Evolutionary conservation across 1,139 yeast genomes (phyloP).

Genomic region (Magnusiomyces clavatus): DNA sequence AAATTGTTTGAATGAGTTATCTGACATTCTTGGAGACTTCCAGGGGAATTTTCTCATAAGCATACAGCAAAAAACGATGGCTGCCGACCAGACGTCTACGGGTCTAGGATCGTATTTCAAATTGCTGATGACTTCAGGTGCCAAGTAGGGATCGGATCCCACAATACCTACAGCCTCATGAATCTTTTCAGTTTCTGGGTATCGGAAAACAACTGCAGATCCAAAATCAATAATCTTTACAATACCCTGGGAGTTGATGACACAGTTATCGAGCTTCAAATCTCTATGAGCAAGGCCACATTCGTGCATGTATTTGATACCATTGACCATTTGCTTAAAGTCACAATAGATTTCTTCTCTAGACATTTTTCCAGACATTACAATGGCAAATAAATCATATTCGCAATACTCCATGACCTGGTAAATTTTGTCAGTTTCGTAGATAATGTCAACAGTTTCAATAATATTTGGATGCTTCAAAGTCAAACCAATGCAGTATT

Average conservation of each 20-base stretch:
- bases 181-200: slow-evolving; percentile 75
- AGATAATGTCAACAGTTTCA: slow-evolving; percentile 84
- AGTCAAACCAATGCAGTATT: slow-evolving; percentile 90
- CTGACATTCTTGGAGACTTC: slow-evolving; percentile 88
- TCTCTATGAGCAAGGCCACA: slow-evolving; percentile 91
- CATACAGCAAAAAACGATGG: slow-evolving; percentile 92
- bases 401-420: slow-evolving; percentile 97
- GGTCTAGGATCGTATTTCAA: slow-evolving; percentile 86
- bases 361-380: slow-evolving; percentile 90
- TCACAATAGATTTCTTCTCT: slow-evolving; percentile 83
- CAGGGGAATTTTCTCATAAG: slow-evolving; percentile 90
- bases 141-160: slow-evolving; percentile 89
- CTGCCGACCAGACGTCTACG: slow-evolving; percentile 92
- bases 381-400: slow-evolving; percentile 86
- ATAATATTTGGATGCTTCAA: slow-evolving; percentile 85
- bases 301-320: slow-evolving; percentile 76
- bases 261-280: slow-evolving; percentile 88
- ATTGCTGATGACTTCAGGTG: slow-evolving; percentile 84
- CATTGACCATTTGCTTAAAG: slow-evolving; percentile 76
- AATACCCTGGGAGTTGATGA: slow-evolving; percentile 74
- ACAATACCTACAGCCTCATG: slow-evolving; percentile 86
- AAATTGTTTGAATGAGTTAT: slow-evolving; percentile 63
- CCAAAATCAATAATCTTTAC: slow-evolving; percentile 92
- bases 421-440: slow-evolving; percentile 77
- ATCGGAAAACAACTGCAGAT: slow-evolving; percentile 85